Base-by-base conservation (phyloP, 73 alveolate species). In the Paramecium biaurelia region DNA sequence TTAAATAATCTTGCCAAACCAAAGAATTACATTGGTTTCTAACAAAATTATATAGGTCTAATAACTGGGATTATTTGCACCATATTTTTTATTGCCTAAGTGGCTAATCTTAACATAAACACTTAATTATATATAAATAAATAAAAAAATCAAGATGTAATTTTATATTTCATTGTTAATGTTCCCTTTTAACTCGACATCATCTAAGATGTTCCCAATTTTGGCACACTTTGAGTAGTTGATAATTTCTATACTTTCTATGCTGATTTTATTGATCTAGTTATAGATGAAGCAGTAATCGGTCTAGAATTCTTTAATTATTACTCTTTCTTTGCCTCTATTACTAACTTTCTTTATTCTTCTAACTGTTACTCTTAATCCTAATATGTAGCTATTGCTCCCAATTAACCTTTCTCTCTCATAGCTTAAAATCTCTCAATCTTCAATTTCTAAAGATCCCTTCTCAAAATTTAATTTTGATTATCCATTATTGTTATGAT, bases 391-490 rank as follows among this genome's bases (percentile, higher is more conserved):
- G 90, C 90, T 5, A 79, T 20, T 11, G 90, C 90, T 18, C 90
- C 90, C 56, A 79, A 43, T 79, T 79, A 23, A 4, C 90, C 90
- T 24, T 79, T 79, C 47, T 79, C 90, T 34, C 90, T 42, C 90
- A 79, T 79, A 42, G 90, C 90, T 24, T 79, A 45, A 18, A 41
- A 79, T 26, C 90, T 79, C 11, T 79, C 90, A 20, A 79, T 42
- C 24, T 79, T 79, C 11, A 79, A 79, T 43, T 79, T 79, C n/a
- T 79, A 47, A 10, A 79, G 28, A 34, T 79, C 90, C 15, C 90
- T 79, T 20, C 90, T 41, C 30, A 79, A 45, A 7, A 79, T 79
- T 7, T 79, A 79, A 42, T 79, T 79, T 24, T 79, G 43, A 41
- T 79, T 79, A 34, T 79, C 90, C 90, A 79, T 79, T 15, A 79